Evolutionary conservation across 768 basidiomycete species (phyloP).

Genomic region (Candolleomyces efflorescens): DNA sequence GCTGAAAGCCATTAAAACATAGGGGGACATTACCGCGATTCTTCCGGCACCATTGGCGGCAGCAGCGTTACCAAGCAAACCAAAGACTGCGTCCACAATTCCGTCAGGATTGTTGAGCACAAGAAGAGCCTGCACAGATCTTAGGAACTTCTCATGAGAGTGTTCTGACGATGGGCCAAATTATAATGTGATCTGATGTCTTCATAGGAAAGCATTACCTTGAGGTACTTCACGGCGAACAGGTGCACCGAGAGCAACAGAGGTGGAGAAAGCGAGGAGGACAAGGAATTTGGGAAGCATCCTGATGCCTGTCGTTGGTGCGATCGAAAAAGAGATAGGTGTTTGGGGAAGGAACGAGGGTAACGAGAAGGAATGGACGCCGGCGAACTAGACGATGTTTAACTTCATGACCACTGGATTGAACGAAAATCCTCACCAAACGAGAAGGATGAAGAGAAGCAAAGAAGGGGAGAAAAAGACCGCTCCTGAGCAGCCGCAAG

Average conservation of each 20-base stretch:
- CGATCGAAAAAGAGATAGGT: conserved; percentile 12
- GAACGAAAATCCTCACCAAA: background rate
- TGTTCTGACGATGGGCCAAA: conserved; percentile 40
- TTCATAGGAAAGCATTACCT: conserved; percentile 30
- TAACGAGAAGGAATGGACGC: conserved; percentile 17
- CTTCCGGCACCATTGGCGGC: conserved; percentile 50
- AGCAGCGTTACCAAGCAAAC: conserved; percentile 62
- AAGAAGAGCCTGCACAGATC: conserved; percentile 44
- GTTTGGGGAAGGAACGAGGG: conserved; percentile 14
- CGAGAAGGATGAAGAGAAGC: conserved; percentile 29
- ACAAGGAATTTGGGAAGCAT: conserved; percentile 20
- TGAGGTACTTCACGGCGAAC: conserved; percentile 58
- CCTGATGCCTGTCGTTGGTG: conserved; percentile 13
- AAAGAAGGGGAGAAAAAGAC: conserved; percentile 19
- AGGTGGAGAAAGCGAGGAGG: conserved; percentile 23
- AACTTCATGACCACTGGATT: background rate
- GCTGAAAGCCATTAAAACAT: background rate
- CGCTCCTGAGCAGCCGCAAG: conserved; percentile 9
- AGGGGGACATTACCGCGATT: conserved; percentile 34
- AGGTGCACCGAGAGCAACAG: conserved; percentile 34
- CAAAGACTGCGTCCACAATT: conserved; percentile 61
- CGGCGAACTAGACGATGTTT: conserved; percentile 20
- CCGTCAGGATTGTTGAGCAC: conserved; percentile 52
- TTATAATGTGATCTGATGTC: background rate
- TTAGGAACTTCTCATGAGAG: conserved; percentile 58